Evolutionary conservation across 2,329 filamentous ascomycete genomes (phyloP).

Genomic region (Pseudogymnoascus sp.): DNA sequence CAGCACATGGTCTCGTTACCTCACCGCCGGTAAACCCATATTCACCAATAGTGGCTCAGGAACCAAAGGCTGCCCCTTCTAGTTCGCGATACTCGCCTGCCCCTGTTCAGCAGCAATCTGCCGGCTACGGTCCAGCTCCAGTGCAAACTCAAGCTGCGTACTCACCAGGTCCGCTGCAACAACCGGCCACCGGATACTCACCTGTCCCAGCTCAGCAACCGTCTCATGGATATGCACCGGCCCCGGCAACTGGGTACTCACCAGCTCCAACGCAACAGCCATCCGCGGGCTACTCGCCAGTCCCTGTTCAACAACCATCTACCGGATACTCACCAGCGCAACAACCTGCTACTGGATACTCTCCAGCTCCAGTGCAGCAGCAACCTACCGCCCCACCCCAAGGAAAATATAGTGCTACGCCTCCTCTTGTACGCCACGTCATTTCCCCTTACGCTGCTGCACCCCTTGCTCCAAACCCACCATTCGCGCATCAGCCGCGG

Average conservation of each 20-base stretch:
- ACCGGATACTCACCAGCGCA: conserved; percentile 18
- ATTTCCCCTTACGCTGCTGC: conserved; percentile 35
- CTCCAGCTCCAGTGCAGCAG: conserved; percentile 42
- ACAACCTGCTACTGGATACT: conserved; percentile 48
- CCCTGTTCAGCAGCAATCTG: conserved; percentile 13
- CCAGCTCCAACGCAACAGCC: conserved; percentile 40
- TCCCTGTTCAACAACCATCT: conserved; percentile 11
- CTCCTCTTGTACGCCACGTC: conserved; percentile 26
- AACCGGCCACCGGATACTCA: conserved; percentile 21
- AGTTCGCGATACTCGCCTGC: conserved; percentile 15
- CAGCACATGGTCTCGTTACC: conserved; percentile 23
- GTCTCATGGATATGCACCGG: conserved; percentile 13
- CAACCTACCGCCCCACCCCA: conserved; percentile 22
- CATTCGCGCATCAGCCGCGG: conserved; percentile 52
- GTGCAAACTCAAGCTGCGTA: conserved; percentile 43
- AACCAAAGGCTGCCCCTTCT: conserved; percentile 14
- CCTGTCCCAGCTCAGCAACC: conserved; percentile 11
- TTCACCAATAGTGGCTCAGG: conserved; percentile 18
- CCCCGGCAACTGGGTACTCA: conserved; percentile 49
- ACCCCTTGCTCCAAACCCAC: conserved; percentile 33
- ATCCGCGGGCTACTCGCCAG: conserved; percentile 12
- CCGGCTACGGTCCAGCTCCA: conserved; percentile 16
- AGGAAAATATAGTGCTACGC: conserved; percentile 30
- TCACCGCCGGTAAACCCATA: conserved; percentile 28
- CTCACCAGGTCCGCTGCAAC: conserved; percentile 46